These are phyloP conservation scores for Fusarium tricinctum DNA, from an alignment of 2,329 filamentous ascomycete genomes.

Conservation along the genomic window DNA sequence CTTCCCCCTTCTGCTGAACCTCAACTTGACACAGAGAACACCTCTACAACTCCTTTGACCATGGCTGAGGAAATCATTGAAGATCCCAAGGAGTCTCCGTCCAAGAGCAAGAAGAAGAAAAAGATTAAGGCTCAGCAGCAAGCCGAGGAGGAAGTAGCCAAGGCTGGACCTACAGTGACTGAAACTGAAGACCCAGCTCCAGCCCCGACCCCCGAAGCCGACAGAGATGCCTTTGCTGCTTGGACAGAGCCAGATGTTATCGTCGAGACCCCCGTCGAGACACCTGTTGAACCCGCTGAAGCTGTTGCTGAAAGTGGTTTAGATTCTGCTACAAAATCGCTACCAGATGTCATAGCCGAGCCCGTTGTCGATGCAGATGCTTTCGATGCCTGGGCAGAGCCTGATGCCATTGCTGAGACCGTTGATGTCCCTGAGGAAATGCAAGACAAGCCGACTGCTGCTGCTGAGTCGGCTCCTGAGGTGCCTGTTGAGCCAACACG, in stretches of 20 bases:
- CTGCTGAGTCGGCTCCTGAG: conserved; percentile 24
- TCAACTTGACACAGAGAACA: conserved; percentile 18
- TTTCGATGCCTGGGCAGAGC: conserved; percentile 39
- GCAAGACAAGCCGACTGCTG: conserved; percentile 8
- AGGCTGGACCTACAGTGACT: background rate
- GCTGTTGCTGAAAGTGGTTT: background rate
- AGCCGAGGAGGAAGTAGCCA: conserved; percentile 17
- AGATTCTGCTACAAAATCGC: background rate
- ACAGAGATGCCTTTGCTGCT: conserved; percentile 37
- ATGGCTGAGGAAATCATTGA: conserved; percentile 6
- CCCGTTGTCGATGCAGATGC: conserved; percentile 26
- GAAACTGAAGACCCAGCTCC: conserved; percentile 7
- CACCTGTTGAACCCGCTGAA: conserved; percentile 1
- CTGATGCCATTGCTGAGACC: conserved; percentile 11
- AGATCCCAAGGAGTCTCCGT: conserved; percentile 19
- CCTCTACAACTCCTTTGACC: conserved; percentile 23
- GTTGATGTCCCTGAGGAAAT: conserved; percentile 9
- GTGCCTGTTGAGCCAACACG: conserved; percentile 7
- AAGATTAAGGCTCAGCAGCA: conserved; percentile 39
- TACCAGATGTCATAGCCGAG: background rate
- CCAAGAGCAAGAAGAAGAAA: conserved; percentile 49
- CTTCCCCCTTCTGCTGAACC: background rate
- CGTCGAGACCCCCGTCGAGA: conserved; percentile 1
- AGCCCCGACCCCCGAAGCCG: conserved; percentile 9
- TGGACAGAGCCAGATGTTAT: conserved; percentile 27